A percentile compares a stretch with the other conserved stretches of the same genome.
These are phyloP conservation scores for Cucumis melo DNA, from an alignment of 306 rosid species.

Conservation along the genomic window DNA sequence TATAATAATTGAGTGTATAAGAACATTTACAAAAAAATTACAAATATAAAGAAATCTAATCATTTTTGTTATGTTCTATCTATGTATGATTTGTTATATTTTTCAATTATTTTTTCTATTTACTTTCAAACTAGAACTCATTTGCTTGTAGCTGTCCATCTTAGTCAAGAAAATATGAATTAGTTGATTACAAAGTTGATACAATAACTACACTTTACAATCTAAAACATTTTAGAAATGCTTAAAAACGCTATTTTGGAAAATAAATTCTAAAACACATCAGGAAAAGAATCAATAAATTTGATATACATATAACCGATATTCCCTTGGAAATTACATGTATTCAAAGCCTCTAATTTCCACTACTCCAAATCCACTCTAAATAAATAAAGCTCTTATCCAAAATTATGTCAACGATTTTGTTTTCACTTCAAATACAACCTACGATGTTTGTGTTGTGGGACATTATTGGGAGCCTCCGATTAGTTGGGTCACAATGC, in stretches of 20 bases:
- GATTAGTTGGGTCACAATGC: conserved; percentile 57
- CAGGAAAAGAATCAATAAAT: not conserved
- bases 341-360: not conserved
- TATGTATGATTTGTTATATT: too few relatives aligned
- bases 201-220: too few relatives aligned
- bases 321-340: not conserved
- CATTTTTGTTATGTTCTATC: too few relatives aligned
- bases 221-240: too few relatives aligned
- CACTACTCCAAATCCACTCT: not conserved
- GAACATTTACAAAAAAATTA: too few relatives aligned
- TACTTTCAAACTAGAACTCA: too few relatives aligned
- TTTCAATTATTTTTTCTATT: too few relatives aligned
- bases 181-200: too few relatives aligned
- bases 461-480: conserved; percentile 24
- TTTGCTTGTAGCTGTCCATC: too few relatives aligned
- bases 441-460: not conserved
- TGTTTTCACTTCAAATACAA: not conserved
- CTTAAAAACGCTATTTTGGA: not conserved
- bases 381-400: not conserved
- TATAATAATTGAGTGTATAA: too few relatives aligned
- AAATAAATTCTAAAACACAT: not conserved
- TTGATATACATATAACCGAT: not conserved
- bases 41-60: too few relatives aligned
- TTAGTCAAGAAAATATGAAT: too few relatives aligned
- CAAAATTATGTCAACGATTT: not conserved